phyloP scores from a whole-genome alignment of 257 asterid genomes.

The Salvia hispanica region DNA sequence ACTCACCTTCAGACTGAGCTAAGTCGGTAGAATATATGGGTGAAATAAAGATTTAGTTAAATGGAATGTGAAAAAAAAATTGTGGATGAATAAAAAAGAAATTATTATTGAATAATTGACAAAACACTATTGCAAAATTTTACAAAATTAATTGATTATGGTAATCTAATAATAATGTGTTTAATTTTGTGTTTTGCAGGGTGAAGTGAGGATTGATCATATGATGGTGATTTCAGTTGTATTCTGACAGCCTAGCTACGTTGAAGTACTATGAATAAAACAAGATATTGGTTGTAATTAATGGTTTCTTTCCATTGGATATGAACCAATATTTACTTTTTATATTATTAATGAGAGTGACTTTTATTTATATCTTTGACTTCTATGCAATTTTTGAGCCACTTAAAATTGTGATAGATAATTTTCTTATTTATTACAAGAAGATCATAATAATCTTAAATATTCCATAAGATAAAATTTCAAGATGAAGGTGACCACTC shows the following conservation, averaged over 20 bases:
- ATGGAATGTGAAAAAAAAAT: no score
- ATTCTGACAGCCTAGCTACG: background rate
- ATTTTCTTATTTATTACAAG: no score
- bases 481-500: no score
- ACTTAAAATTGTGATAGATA: background rate
- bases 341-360: background rate
- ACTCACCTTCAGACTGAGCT: no score
- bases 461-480: no score
- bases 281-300: background rate
- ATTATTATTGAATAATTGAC: no score
- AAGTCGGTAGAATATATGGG: no score
- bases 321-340: background rate
- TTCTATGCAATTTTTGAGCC: background rate
- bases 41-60: no score
- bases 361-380: background rate
- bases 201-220: conserved; percentile 12
- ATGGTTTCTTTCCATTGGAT: background rate
- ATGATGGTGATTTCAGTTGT: background rate
- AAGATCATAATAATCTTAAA: no score
- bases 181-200: background rate
- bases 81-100: no score
- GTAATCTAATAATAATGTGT: background rate
- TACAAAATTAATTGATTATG: background rate
- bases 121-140: background rate
- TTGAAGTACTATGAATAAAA: conserved; percentile 2